These are phyloP conservation scores for Paramecium caudatum DNA, from an alignment of 73 alveolate genomes.

Conservation along the genomic window DNA sequence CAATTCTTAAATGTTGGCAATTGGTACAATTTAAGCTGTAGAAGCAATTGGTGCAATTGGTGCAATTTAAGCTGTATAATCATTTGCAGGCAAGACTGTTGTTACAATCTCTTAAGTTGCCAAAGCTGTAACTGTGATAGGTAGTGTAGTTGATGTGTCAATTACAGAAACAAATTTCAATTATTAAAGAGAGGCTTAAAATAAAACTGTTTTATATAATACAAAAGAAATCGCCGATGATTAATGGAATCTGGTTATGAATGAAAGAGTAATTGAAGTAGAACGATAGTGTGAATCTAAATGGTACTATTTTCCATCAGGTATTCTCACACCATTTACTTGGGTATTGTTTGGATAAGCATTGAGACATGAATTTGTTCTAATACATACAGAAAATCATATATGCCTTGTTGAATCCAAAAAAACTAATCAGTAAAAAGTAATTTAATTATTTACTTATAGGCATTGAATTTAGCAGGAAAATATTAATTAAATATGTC, in stretches of 20 bases:
- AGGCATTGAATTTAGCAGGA: not conserved
- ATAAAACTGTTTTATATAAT: too few relatives aligned
- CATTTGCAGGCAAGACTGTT: too few relatives aligned
- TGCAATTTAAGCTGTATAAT: too few relatives aligned
- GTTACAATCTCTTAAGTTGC: too few relatives aligned
- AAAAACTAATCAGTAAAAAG: not conserved
- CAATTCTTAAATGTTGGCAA: too few relatives aligned
- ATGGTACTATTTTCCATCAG: conserved; percentile 51
- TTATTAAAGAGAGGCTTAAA: too few relatives aligned
- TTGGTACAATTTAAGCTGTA: too few relatives aligned
- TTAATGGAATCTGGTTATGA: not conserved
- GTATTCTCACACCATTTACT: not conserved
- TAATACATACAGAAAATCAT: not conserved
- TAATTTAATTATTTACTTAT: not conserved
- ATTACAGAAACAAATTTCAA: too few relatives aligned
- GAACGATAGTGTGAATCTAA: conserved; percentile 6
- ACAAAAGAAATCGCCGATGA: not conserved
- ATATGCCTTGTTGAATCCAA: not conserved
- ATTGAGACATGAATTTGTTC: not conserved
- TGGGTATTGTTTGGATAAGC: conserved; percentile 38
- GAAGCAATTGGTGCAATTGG: too few relatives aligned
- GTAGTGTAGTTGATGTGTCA: too few relatives aligned
- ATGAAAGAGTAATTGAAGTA: not conserved
- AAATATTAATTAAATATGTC: too few relatives aligned
- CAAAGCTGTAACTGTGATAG: too few relatives aligned